Evolutionary conservation across 2,329 filamentous ascomycete genomes (phyloP), one percentile per base, ranked within the genome.

Genomic region (Thelonectria discophora): DNA sequence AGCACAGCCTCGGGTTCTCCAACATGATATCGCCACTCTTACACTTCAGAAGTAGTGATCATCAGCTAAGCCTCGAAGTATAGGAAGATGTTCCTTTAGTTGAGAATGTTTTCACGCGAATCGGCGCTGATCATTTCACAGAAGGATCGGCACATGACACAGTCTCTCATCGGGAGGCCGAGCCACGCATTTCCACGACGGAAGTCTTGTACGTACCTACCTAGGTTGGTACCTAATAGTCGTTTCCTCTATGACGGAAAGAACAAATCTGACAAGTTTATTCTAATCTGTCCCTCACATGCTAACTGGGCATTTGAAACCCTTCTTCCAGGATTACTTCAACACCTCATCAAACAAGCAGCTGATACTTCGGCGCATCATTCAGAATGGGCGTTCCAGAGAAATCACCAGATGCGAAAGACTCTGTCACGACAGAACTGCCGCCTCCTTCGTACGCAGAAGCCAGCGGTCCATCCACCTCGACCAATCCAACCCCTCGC

Each of bases 391-490:
- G 46, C 46, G n/a, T 32, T 9, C 39, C 48, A 32, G 37, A 24
- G 13, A 60, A 57, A 32, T 17, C 24, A 9, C 32, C 13, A 13
- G 30, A 24, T 0, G 27, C 55, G n/a, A 42, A 65, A 15, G 49
- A 50, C 10, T 24, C 60, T 3, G 49, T 55, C 21, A 43, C 60
- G 15, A 37, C 34, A 27, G 59, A 63, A n/a, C 60, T 64, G 12
- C 43, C 59, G 40, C 63, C 65, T 1, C 63, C 65, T 4, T 62
- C 58, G 37, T 66, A 68, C 18, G 20, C 34, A 5, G 59, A 70
- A 24, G 52, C 50, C 10, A 60, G 54, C 12, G 50, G 30, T 20
- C 60, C 40, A 15, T 37, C 54, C 48, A 20, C 42, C 37, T 46
- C 51, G 24, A 30, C 53, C 21, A 40, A 30, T 40, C 34, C 40